These are phyloP conservation scores for Cryomyces antarcticus DNA, from an alignment of 495 filamentous ascomycete genomes.

Conservation along the genomic window DNA sequence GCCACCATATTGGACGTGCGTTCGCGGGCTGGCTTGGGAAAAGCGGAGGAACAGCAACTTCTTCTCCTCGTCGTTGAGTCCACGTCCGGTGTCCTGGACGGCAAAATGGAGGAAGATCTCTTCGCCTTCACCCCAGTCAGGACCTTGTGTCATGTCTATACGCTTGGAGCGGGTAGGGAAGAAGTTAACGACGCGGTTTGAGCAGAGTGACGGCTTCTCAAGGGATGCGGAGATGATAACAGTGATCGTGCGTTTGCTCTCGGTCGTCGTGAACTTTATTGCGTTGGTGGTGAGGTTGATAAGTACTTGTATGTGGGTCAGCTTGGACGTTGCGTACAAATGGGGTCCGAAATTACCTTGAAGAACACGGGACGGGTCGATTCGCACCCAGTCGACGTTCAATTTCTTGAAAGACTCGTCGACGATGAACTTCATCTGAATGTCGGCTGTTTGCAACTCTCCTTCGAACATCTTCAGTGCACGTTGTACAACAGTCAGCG, in stretches of 20 bases:
- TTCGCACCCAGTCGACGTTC: constrained; percentile 41
- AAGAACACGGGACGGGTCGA: constrained; percentile 49
- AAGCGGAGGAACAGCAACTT: constrained; percentile 63
- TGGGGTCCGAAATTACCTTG: constrained; percentile 18
- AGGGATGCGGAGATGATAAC: constrained; percentile 49
- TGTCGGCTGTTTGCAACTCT: constrained; percentile 45
- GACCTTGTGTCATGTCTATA: constrained; percentile 26
- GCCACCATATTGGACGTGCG: constrained; percentile 65
- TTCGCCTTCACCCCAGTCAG: constrained; percentile 51
- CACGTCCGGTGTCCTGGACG: constrained; percentile 61
- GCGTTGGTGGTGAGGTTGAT: constrained; percentile 29
- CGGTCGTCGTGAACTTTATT: constrained; percentile 26
- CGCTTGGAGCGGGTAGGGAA: constrained; percentile 17
- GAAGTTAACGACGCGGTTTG: constrained; percentile 19
- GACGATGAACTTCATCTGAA: constrained; percentile 39
- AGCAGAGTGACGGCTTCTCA: constrained; percentile 26
- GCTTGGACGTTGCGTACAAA: no score
- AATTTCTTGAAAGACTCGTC: constrained; percentile 34
- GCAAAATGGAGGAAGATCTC: constrained; percentile 50
- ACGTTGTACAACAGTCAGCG: constrained; percentile 41
- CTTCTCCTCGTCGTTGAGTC: constrained; percentile 51
- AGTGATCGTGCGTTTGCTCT: constrained; percentile 37
- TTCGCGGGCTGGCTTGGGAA: constrained; percentile 57
- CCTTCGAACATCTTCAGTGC: constrained; percentile 56
- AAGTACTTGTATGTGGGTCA: constrained; percentile 21